Base-by-base conservation (phyloP, 2,329 filamentous ascomycete genomes). In the Neurospora sp. region DNA sequence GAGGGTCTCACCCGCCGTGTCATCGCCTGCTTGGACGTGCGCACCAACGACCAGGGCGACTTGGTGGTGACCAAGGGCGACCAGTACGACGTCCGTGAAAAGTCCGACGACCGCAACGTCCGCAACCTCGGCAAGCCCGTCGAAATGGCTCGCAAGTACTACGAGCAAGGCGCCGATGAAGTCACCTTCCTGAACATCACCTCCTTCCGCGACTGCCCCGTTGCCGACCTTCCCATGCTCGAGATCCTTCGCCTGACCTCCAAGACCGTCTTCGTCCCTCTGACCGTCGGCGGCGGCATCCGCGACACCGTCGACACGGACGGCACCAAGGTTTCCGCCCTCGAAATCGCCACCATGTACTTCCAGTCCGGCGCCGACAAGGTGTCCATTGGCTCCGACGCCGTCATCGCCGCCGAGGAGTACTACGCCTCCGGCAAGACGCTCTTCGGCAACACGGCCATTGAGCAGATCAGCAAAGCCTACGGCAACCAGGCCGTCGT, bases 121-220 rank as follows among this genome's bases (percentile, higher is more conserved):
- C 90, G 96, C 73, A 99, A 99, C 80, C 86, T 99, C 3, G 96
- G 96, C 74, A 99, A 99, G 81, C 96, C 96, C 1, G 94, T 99
- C 67, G 93, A 97, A 74, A 92, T 99, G 87, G 96, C 96, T 9
- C 89, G 89, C 80, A 89, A 88, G 77, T 99, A 99, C 84, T 99
- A 98, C 84, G 91, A 96, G 77, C 93, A 97, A 81, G 96, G 96
- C 71, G 94, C 96, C 13, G 96, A 99, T 80, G 96, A 99, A 81
- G 88, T 99, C 70, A 97, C 95, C 0, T 99, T 99, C 81, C 86
- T 99, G 75, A 99, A 99, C 85, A 99, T 99, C 78, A 99, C 95
- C 1, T 96, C 91, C 23, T 99, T 99, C 87, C 90, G 96, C 72
- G 96, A 98, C 83, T 97, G 93, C 74, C 96, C 96, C 8, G 82